A percentile compares a stretch with the other conserved stretches of the same genome.
Conservation (phyloP, 805 yeast genomes). For the Candida koratica region DNA sequence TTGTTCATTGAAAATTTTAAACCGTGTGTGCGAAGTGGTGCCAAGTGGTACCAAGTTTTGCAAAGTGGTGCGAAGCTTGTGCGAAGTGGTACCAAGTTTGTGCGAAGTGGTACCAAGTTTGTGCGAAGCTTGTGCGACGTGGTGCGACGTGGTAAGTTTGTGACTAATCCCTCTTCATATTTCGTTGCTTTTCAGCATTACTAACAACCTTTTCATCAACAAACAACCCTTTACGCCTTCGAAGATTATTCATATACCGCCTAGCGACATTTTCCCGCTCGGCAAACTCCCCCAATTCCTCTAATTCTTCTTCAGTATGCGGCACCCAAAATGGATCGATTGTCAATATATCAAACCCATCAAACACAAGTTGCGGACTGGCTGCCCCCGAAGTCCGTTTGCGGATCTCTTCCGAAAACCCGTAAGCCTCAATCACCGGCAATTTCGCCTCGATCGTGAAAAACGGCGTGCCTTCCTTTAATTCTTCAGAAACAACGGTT, state of each 20-base stretch:
- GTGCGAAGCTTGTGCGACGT: too few relatives aligned
- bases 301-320: conserved; percentile 92
- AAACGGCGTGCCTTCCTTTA: conserved; percentile 98
- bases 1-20: too few relatives aligned
- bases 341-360: conserved; percentile 82
- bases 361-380: conserved; percentile 87
- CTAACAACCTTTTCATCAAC: conserved; percentile 87
- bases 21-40: too few relatives aligned
- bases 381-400: conserved; percentile 96
- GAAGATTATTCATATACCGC: conserved; percentile 73
- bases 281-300: conserved; percentile 87
- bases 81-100: too few relatives aligned
- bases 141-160: too few relatives aligned
- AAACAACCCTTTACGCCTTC: conserved; percentile 84
- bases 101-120: too few relatives aligned
- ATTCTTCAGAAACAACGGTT: conserved; percentile 79
- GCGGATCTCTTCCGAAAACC: conserved; percentile 91
- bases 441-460: conserved; percentile 80
- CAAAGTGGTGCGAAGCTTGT: too few relatives aligned
- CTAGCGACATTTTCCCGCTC: conserved; percentile 91
- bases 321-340: conserved; percentile 99
- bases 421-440: conserved; percentile 96
- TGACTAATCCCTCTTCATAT: conserved; percentile 68
- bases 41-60: too few relatives aligned
- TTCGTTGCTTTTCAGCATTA: conserved; percentile 92